These are phyloP conservation scores for Wickerhamomyces sydowiorum DNA, from an alignment of 805 yeast genomes.

Conservation along the genomic window DNA sequence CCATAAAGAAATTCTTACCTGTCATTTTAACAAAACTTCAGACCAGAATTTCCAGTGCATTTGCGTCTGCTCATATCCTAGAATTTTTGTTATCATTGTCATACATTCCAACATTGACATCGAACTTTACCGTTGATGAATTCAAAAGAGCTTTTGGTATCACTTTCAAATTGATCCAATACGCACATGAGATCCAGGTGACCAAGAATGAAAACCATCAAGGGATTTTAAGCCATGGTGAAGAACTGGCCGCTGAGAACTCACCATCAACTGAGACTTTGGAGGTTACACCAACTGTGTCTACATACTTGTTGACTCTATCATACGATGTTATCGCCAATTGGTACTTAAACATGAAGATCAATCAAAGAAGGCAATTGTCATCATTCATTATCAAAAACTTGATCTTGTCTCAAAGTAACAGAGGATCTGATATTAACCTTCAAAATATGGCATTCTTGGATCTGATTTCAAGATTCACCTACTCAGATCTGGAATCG, in stretches of 20 bases:
- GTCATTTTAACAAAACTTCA: constrained; percentile 72
- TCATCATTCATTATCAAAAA: constrained; percentile 60
- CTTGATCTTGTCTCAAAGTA: constrained; percentile 37
- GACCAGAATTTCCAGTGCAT: constrained; percentile 63
- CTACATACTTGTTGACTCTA: constrained; percentile 54
- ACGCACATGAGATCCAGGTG: constrained; percentile 46
- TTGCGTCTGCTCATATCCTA: constrained; percentile 65
- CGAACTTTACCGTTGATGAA: constrained; percentile 72
- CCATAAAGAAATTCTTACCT: constrained; percentile 62
- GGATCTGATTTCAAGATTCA: constrained; percentile 64
- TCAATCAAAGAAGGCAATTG: constrained; percentile 51
- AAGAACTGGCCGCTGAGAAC: constrained; percentile 46
- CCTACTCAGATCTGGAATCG: constrained; percentile 58
- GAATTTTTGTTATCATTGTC: constrained; percentile 69
- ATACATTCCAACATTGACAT: constrained; percentile 58
- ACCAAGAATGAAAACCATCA: constrained; percentile 22
- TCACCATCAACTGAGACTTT: constrained; percentile 46
- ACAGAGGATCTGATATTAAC: constrained; percentile 22
- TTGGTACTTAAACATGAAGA: constrained; percentile 64
- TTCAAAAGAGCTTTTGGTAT: constrained; percentile 77
- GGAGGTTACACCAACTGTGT: constrained; percentile 42
- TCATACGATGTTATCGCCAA: constrained; percentile 64
- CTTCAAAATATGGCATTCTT: constrained; percentile 56
- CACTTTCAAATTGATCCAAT: constrained; percentile 73
- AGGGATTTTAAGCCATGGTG: constrained; percentile 26